A percentile compares a stretch with the other conserved stretches of the same genome.
These are phyloP conservation scores for Halenospora varia DNA, from an alignment of 495 filamentous ascomycete genomes.

Conservation along the genomic window DNA sequence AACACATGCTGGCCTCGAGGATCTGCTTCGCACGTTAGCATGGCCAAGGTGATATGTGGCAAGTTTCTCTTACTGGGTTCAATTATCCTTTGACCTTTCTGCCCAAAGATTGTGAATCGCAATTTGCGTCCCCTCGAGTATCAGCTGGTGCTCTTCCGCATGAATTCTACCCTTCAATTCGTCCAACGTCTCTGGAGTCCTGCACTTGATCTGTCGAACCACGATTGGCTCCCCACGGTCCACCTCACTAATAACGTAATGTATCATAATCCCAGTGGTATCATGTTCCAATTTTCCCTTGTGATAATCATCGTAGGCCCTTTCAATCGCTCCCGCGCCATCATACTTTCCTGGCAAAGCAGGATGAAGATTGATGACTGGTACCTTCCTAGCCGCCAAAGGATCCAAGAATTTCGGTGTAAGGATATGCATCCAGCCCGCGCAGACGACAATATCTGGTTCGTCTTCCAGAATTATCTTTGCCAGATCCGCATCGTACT, in stretches of 20 bases:
- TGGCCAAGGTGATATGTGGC: too few relatives aligned
- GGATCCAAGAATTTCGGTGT: constrained; percentile 62
- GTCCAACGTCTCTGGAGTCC: constrained; percentile 60
- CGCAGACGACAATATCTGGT: constrained; percentile 23
- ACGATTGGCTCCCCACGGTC: constrained; percentile 77
- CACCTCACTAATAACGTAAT: constrained; percentile 81
- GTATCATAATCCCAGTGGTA: constrained; percentile 86
- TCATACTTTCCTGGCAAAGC: constrained; percentile 59
- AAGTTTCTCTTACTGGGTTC: too few relatives aligned
- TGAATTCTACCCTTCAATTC: constrained; percentile 69
- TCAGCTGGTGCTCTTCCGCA: constrained; percentile 61
- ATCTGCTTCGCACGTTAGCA: too few relatives aligned
- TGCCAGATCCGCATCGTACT: constrained; percentile 81
- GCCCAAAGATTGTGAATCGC: constrained; percentile 43
- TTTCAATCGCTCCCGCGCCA: constrained; percentile 71
- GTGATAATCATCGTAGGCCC: constrained; percentile 72
- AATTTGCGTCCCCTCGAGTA: constrained; percentile 63
- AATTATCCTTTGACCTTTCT: constrained; percentile 25
- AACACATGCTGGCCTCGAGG: too few relatives aligned
- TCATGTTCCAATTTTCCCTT: constrained; percentile 61
- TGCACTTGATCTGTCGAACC: constrained; percentile 65
- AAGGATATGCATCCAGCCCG: constrained; percentile 73
- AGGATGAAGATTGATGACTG: constrained; percentile 86
- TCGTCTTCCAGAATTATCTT: constrained; percentile 44
- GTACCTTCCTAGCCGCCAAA: constrained; percentile 52